Conservation (phyloP, 2,329 filamentous ascomycete genomes). For the Fusarium liriodendri region DNA sequence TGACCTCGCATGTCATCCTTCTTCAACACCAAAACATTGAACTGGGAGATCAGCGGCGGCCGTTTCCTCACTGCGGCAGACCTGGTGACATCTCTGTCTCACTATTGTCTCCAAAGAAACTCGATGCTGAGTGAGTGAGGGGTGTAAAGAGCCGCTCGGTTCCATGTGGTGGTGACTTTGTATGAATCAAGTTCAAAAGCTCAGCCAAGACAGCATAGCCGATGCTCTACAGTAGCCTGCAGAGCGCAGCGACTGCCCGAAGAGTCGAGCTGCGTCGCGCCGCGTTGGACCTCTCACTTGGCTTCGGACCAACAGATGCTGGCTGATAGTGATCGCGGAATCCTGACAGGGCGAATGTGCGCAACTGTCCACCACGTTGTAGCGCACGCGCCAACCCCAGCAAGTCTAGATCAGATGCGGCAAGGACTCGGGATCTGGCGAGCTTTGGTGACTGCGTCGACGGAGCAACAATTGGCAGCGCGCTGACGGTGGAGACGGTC, state of each 20-base stretch:
- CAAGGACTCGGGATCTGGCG: conserved; percentile 43
- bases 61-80: conserved; percentile 21
- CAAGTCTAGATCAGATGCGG: conserved; percentile 41
- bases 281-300: conserved; percentile 40
- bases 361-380: conserved; percentile 40
- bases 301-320: conserved; percentile 42
- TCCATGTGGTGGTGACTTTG: conserved; percentile 20
- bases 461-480: conserved; percentile 43
- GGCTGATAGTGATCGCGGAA: conserved; percentile 42
- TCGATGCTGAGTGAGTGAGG: conserved; percentile 2
- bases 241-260: conserved; percentile 41
- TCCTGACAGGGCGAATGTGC: conserved; percentile 42
- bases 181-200: conserved; percentile 11
- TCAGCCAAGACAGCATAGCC: conserved; percentile 28
- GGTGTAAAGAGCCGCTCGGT: conserved; percentile 20
- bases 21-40: conserved; percentile 12
- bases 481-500: conserved; percentile 37
- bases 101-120: conserved; percentile 22
- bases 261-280: conserved; percentile 47
- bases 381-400: conserved; percentile 40
- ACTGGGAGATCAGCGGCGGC: conserved; percentile 11
- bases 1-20: conserved; percentile 9
- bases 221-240: conserved; percentile 40
- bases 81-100: conserved; percentile 26
- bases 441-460: conserved; percentile 40